phyloP scores from a whole-genome alignment of 495 filamentous ascomycete genomes.

The Hypoxylon trugodes region DNA sequence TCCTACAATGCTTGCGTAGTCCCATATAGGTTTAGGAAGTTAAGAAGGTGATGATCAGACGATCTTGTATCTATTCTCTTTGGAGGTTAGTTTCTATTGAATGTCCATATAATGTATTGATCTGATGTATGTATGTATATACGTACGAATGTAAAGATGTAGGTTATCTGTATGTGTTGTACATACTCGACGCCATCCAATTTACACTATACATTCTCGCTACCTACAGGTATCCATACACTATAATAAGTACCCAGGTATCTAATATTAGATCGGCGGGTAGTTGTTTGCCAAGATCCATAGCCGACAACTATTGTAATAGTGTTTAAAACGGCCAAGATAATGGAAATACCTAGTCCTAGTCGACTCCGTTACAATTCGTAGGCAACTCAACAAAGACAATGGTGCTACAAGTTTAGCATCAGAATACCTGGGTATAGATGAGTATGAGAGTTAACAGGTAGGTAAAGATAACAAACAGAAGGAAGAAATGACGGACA shows the following conservation, averaged over 20 bases:
- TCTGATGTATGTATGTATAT: not conserved
- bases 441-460: no score
- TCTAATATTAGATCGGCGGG: slow-evolving; percentile 21
- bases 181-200: not conserved
- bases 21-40: not conserved
- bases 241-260: no score
- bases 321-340: slow-evolving; percentile 28
- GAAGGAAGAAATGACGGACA: no score
- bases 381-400: not conserved
- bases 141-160: not conserved
- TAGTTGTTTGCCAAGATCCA: slow-evolving; percentile 16
- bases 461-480: no score
- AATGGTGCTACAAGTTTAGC: slow-evolving; percentile 6
- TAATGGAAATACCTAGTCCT: slow-evolving; percentile 9
- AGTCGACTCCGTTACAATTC: slow-evolving; percentile 3
- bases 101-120: not conserved
- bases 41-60: slow-evolving; percentile 16
- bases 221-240: no score
- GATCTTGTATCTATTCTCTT: slow-evolving; percentile 8
- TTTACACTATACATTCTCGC: no score
- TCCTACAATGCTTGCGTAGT: slow-evolving; percentile 16
- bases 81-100: slow-evolving; percentile 1
- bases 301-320: slow-evolving; percentile 12
- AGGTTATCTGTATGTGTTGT: not conserved
- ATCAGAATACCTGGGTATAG: no score